Percentiles rank a stretch among this genome's conserved stretches.
Evolutionary conservation across 495 filamentous ascomycete species (phyloP).

Genomic region (Talaromyces thailandensis): DNA sequence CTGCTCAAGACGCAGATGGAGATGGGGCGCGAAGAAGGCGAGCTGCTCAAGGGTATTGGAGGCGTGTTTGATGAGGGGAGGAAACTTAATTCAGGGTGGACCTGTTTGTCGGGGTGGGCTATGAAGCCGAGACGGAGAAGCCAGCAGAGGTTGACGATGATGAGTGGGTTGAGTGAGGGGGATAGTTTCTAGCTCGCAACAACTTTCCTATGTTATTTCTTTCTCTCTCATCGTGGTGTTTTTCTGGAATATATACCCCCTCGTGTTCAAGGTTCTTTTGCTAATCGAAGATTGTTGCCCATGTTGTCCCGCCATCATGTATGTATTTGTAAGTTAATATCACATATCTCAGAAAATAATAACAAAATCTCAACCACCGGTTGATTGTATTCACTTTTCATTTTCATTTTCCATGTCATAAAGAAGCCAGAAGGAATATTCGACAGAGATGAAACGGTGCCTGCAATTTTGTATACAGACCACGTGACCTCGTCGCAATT

Average conservation of each 20-base stretch:
- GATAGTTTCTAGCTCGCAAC: not conserved
- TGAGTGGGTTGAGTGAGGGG: not conserved
- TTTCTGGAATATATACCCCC: not conserved
- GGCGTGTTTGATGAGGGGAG: constrained; percentile 79
- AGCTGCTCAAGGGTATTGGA: constrained; percentile 67
- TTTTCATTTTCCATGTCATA: not conserved
- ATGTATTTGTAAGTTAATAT: not conserved
- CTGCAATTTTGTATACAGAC: not conserved
- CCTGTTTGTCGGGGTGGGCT: constrained; percentile 78
- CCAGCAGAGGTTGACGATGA: constrained; percentile 7
- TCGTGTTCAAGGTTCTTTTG: not conserved
- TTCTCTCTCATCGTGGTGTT: not conserved
- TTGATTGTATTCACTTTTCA: not conserved
- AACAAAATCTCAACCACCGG: not conserved
- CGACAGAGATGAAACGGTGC: not conserved
- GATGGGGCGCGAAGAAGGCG: constrained; percentile 58
- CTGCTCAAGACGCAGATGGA: constrained; percentile 77
- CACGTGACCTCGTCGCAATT: not conserved
- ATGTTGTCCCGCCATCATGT: not conserved
- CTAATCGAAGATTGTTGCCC: not conserved
- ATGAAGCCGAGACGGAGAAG: constrained; percentile 58
- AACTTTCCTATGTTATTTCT: not conserved
- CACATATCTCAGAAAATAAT: not conserved
- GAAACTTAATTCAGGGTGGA: constrained; percentile 71
- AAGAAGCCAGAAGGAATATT: not conserved